Evolutionary conservation across 1,284 basidiomycete genomes (phyloP), one percentile per base, ranked within the genome.

Genomic region (Fomitopsis betulina): DNA sequence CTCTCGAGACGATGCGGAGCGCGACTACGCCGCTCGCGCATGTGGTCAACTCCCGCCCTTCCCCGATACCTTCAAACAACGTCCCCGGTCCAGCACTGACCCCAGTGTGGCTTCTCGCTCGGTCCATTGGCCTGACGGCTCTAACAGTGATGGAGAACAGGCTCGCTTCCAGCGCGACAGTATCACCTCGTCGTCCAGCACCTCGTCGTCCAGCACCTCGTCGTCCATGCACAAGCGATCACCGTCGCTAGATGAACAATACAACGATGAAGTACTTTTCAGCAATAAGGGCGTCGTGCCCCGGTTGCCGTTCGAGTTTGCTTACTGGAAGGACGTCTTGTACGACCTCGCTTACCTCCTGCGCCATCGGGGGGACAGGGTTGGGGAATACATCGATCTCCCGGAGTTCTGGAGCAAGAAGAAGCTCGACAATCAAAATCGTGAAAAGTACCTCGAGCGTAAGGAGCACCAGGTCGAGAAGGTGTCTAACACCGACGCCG

Each of bases 381-480:
- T 71, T 23, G 61, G 63, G 38, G 70, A 68, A 10, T 65, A 66
- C 39, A 37, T 79, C 5, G 70, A 76, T 49, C 60, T 74, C 7
- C 70, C 74, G 21, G 69, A 75, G 37, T 65, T 78, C 17, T 59
- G 75, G 35, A 73, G 68, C 9, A 60, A 72, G 23, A 69, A 73
- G 56, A 68, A 71, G 39, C 66, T 68, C 7, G 49, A 53, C 33
- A 35, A 51, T 12, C 51, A 56, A 42, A 55, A 40, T n/a, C 50
- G 33, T n/a, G 33, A 40, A 25, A 42, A 39, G 2, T 27, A 27
- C 12, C 54, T 52, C 6, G 38, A 39, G 37, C 37, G 40, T 50
- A 54, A 9, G 55, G 45, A 12, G 32, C 50, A 59, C 6, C 23
- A 39, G 58, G 27, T 27, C 7, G 19, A 53, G 15, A 27, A 30